A percentile compares a stretch with the other conserved stretches of the same genome.
Evolutionary conservation across 1,284 basidiomycete species (phyloP).

Genomic region (Pisolithus thermaeus): DNA sequence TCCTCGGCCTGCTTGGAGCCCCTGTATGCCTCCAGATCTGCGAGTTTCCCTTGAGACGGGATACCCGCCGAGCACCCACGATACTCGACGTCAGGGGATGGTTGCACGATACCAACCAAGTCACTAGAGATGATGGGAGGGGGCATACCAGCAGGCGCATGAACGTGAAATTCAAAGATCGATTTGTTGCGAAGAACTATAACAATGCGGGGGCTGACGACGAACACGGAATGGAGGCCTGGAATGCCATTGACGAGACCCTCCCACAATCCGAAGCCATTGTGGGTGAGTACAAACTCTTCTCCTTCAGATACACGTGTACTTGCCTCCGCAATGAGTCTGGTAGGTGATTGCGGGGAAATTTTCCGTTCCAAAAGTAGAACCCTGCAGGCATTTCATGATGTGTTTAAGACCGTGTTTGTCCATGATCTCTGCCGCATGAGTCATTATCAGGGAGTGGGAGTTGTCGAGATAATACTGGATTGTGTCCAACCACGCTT

Average conservation of each 20-base stretch:
- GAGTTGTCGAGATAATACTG: constrained; percentile 28
- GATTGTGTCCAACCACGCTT: constrained; percentile 2
- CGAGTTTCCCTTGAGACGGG: too few species aligned
- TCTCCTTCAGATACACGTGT: constrained; percentile 20
- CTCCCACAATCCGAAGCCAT: constrained; percentile 27
- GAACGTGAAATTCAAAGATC: too few species aligned
- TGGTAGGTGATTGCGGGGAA: constrained; percentile 19
- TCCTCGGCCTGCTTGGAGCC: constrained; percentile 9
- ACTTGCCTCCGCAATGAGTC: constrained; percentile 10
- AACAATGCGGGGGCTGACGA: constrained; percentile 19
- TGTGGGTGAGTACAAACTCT: constrained; percentile 23
- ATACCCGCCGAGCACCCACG: too few species aligned
- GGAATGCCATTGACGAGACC: constrained; percentile 13
- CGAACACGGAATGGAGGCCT: too few species aligned
- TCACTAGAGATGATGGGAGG: too few species aligned
- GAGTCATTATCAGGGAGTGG: constrained; percentile 23
- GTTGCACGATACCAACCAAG: too few species aligned
- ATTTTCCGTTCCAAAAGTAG: constrained; percentile 7
- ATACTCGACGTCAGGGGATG: too few species aligned
- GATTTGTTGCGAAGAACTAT: constrained; percentile 6
- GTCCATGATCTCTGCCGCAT: constrained; percentile 4
- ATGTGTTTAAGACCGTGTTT: constrained; percentile 6
- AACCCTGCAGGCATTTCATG: constrained; percentile 6
- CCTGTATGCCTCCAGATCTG: constrained; percentile 2
- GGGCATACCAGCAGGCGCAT: too few species aligned